Evolutionary conservation across 164 flowering plant genomes (phyloP).

Genomic region (Magnolia sinica): DNA sequence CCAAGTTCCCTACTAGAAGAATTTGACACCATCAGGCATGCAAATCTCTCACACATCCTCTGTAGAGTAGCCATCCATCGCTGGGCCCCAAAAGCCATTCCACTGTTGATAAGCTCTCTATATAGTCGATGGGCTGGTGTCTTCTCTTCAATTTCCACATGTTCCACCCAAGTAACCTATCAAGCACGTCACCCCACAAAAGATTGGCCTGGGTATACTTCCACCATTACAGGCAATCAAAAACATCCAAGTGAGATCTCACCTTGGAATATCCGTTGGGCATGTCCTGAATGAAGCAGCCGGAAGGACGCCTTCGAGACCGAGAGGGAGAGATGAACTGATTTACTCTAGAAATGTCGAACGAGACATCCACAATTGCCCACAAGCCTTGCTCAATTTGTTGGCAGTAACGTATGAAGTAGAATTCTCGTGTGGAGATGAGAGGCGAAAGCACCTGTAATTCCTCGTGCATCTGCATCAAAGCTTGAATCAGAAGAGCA

Average conservation of each 20-base stretch:
- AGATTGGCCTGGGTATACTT: not conserved
- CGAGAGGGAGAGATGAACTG: constrained; percentile 18
- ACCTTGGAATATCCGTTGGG: constrained; percentile 80
- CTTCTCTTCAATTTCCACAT: constrained; percentile 44
- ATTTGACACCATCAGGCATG: constrained; percentile 24
- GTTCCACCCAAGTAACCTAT: constrained; percentile 60
- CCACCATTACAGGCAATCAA: not conserved
- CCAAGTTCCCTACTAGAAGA: constrained; percentile 23
- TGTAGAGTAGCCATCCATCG: constrained; percentile 47
- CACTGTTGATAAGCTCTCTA: constrained; percentile 35
- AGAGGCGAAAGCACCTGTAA: constrained; percentile 71
- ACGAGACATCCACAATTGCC: constrained; percentile 82
- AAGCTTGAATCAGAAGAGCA: constrained; percentile 5
- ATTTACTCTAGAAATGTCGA: constrained; percentile 37
- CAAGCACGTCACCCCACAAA: not conserved
- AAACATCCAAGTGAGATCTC: not conserved
- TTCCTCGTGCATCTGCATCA: constrained; percentile 68
- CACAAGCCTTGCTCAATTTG: constrained; percentile 68
- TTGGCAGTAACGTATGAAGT: constrained; percentile 80
- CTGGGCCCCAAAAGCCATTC: constrained; percentile 53
- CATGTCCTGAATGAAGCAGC: constrained; percentile 74
- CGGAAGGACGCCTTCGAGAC: constrained; percentile 82
- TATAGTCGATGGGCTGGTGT: constrained; percentile 27
- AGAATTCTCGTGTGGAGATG: constrained; percentile 59
- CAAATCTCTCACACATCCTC: constrained; percentile 41